Evolutionary conservation across 306 rosid species (phyloP), one percentile per base, ranked within the genome.

Genomic region (Cyclanthera cordifolia): DNA sequence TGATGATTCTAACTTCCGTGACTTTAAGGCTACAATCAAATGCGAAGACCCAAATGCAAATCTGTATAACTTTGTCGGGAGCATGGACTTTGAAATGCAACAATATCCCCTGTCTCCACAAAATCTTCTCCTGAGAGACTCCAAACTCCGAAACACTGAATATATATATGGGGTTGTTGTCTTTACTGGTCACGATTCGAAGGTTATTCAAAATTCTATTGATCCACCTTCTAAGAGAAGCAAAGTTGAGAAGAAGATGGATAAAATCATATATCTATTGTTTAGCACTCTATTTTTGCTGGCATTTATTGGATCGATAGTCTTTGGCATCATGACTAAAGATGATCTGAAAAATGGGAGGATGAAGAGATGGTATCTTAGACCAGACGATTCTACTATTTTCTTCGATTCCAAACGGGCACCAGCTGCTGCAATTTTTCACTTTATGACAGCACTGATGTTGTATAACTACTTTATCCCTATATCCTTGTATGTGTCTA

Each of bases 11-110:
- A 23, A 73, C 65, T 82, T 87, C 69, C 16, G 58, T 6, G 75
- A 83, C 23, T 93, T 89, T 75, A 81, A 74, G 53, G 95, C 99
- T 67, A 74, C 79, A 7, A 72, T 86, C 71, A 93, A 85, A 87
- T 87, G 99, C 45, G 99, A 93, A 85, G 95, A 93, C 53, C 99
- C 96, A 27, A 93, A 93, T 81, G 95, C 94, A 70, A 85, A 93
- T 85, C 73, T 93, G 65, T 90, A 93, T 80, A 79, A 90, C 37
- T 93, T 93, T 74, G 77, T 93, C 24, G 99, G 96, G 69, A 83
- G 82, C 78, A 75, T 90, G 87, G 91, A 87, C 76, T 84, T 80
- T 75, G 84, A 76, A 73, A 86, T 57, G 72, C 83, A 76, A 45
- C 87, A 69, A 4, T 67, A 70, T 78, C 84, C 94, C 66, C 96